Base-by-base conservation (phyloP, 1,139 yeast species). In the Scheffersomyces stambukii region DNA sequence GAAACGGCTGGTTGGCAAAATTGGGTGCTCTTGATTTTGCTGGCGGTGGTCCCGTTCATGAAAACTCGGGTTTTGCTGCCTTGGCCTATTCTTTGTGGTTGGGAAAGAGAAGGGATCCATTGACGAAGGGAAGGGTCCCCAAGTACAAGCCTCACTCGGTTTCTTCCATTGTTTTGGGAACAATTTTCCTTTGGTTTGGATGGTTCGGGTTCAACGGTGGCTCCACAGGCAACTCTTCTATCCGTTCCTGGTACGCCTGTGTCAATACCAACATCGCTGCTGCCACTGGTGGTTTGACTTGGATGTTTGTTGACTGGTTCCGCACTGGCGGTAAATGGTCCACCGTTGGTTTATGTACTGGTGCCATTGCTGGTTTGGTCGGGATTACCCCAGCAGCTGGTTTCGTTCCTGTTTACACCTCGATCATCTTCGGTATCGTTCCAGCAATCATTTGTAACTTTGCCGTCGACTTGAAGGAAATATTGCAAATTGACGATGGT, bases 181-280 rank as follows among this genome's bases (percentile, higher is more conserved):
- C 96, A 13, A 80, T 85, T 4, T 84, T 91, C 66, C 75, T 89
- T 48, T 89, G 96, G 96, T 86, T 89, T 49, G 97, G 97, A 25
- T 89, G 98, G 97, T 86, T 84, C 50, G 96, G 96, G 30, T 89
- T 89, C 75, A 89, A 91, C 69, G 96, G 96, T 58, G 96, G 97
- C 47, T 85, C 96, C 28, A 84, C 96, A 32, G 96, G 95, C 57
- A 82, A 84, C 54, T 82, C 95, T 23, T 60, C 89, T 37, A 78
- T 89, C 54, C 81, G 96, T 63, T 88, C 95, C 33, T 85, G 86
- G 83, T 86, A 88, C 65, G 95, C 96, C 17, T 76, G 84, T 54
- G 84, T 83, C 50, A 86, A 85, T 71, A 86, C 97, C 50, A 86
- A 89, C 60, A 53, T 89, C 45, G 95, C 96, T 35, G 97, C 97